phyloP scores from a whole-genome alignment of 257 asterid species.

The Salvia rosmarinus region DNA sequence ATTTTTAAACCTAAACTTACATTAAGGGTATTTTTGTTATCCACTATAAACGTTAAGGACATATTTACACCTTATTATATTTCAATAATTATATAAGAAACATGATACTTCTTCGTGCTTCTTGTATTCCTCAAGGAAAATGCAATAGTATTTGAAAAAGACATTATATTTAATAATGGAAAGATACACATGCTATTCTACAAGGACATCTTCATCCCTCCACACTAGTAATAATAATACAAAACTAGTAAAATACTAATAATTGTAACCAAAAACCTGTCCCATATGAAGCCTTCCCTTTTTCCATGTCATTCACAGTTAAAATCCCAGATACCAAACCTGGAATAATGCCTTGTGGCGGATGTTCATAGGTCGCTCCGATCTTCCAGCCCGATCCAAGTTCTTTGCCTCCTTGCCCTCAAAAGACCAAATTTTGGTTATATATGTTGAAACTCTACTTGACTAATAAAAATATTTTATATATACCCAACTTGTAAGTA shows the following conservation, averaged over 20 bases:
- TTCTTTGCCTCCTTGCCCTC: conserved; percentile 29
- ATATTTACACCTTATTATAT: too few relatives aligned
- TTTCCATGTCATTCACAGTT: too few relatives aligned
- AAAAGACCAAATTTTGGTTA: conserved; percentile 35
- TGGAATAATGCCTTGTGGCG: conserved; percentile 18
- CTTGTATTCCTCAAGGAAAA: background rate
- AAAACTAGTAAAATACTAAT: too few relatives aligned
- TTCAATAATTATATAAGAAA: too few relatives aligned
- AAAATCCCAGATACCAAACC: conserved; percentile 11
- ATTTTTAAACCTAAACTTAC: too few relatives aligned
- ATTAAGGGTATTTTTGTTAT: too few relatives aligned
- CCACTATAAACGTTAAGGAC: too few relatives aligned
- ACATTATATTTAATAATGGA: background rate
- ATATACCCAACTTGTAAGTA: conserved; percentile 34
- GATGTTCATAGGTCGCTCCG: conserved; percentile 15
- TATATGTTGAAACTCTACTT: conserved; percentile 29
- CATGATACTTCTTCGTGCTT: background rate
- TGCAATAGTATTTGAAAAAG: too few relatives aligned
- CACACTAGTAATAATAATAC: too few relatives aligned
- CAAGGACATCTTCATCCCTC: too few relatives aligned
- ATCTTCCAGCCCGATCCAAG: background rate
- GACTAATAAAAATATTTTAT: conserved; percentile 29
- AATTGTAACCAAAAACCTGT: conserved; percentile 22
- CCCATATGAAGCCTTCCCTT: conserved; percentile 14
- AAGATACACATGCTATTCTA: conserved; percentile 17